These are phyloP conservation scores for Chenopodium formosanum DNA, from an alignment of 148 eudicot species.

Conservation along the genomic window DNA sequence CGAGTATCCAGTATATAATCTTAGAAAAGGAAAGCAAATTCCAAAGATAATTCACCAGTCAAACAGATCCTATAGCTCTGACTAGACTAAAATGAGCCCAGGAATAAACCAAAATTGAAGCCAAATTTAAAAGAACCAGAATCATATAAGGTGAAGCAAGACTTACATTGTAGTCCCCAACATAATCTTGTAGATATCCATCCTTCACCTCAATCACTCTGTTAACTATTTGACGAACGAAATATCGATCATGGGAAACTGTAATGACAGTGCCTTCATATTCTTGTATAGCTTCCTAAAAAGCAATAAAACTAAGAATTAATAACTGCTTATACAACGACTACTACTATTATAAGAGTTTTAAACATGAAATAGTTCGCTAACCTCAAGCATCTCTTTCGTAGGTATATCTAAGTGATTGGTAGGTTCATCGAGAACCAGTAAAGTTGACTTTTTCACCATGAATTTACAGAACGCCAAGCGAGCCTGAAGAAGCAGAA, in stretches of 20 bases:
- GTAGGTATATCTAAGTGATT: conserved; percentile 97
- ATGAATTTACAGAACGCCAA: conserved; percentile 95
- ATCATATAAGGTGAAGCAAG: conserved; percentile 3
- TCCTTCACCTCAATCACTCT: conserved; percentile 91
- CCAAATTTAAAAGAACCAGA: background rate
- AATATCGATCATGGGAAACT: conserved; percentile 95
- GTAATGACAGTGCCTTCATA: conserved; percentile 86
- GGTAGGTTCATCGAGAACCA: conserved; percentile 93
- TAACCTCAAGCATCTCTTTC: conserved; percentile 99
- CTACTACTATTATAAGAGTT: background rate
- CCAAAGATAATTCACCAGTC: background rate
- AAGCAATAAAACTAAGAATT: background rate
- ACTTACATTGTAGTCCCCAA: conserved; percentile 90
- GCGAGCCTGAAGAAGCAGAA: conserved; percentile 61
- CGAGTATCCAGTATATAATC: background rate
- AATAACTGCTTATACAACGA: background rate
- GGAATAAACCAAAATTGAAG: background rate
- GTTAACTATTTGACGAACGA: conserved; percentile 85
- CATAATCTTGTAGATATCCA: conserved; percentile 74
- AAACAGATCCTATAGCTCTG: background rate
- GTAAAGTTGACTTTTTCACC: conserved; percentile 92
- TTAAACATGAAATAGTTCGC: background rate
- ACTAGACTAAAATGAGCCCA: background rate
- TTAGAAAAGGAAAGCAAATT: background rate
- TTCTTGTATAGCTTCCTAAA: conserved; percentile 87